Evolutionary conservation across 2,329 filamentous ascomycete species (phyloP), one percentile per base, ranked within the genome.

Genomic region (Colletotrichum noveboracense): DNA sequence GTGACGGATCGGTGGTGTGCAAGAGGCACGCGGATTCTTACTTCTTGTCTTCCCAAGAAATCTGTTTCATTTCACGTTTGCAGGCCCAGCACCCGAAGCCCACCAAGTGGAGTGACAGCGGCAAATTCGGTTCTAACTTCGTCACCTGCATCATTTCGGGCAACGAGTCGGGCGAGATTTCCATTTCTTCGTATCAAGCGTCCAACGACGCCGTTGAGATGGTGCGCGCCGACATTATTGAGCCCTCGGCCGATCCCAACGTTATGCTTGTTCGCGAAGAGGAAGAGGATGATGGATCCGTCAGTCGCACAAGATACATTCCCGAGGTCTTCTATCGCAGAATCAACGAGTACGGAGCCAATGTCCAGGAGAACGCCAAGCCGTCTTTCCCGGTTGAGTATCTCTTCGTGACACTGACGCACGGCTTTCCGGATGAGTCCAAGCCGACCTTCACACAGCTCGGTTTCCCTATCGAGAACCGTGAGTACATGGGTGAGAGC

Each of bases 321-420:
- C 97, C 97, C 1, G 97, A 99, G 81, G 96, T 99, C 6, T 99
- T 98, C 86, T 99, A 97, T 87, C 93, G 96, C 77, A 93, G 92
- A 79, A 95, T 98, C 85, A 99, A 99, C 84, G 96, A 99, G 84
- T 98, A 99, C 82, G 96, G 96, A 38, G 95, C 94, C 78, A 98
- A 96, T 79, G 97, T 98, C 9, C 97, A 98, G 83, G 95, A 98
- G 84, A 98, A 98, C 80, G 97, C 97, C 28, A 98, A 98, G 83
- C 97, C 97, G 1, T 93, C 94, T 61, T 99, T 99, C 84, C 97
- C 97, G 0, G 96, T 98, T 65, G 97, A 99, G 83, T 99, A 98
- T 83, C 91, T 99, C 38, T 93, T 98, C 72, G 95, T 98, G 76
- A 98, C 97, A 10, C 90, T 99, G 77, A 99, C 97, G 1, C 96